Conservation (phyloP, 2,329 filamentous ascomycete genomes). For the Pseudogymnoascus destructans region DNA sequence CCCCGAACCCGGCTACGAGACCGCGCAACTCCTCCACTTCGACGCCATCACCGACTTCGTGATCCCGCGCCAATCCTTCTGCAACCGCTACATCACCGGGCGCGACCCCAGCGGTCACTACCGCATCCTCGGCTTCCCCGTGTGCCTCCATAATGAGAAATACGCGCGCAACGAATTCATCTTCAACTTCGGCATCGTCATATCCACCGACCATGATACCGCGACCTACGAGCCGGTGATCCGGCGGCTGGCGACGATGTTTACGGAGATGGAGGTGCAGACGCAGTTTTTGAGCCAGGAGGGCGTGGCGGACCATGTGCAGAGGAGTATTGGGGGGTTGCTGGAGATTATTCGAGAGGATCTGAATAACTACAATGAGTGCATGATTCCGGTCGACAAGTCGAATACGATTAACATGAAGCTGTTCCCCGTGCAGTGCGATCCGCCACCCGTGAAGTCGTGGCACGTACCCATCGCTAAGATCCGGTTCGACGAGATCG, state of each 20-base stretch:
- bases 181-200: constrained; percentile 88
- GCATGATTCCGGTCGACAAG: constrained; percentile 90
- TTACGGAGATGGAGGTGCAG: constrained; percentile 86
- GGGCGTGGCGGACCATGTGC: constrained; percentile 30
- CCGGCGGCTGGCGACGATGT: constrained; percentile 68
- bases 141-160: constrained; percentile 69
- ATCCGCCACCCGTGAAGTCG: constrained; percentile 63
- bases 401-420: constrained; percentile 93
- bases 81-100: constrained; percentile 77
- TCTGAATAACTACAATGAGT: constrained; percentile 92
- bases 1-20: constrained; percentile 32
- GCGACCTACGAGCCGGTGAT: constrained; percentile 75
- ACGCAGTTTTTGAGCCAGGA: constrained; percentile 61
- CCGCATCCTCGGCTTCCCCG: constrained; percentile 74
- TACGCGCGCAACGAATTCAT: constrained; percentile 94
- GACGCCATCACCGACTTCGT: constrained; percentile 80
- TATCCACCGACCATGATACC: constrained; percentile 58
- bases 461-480: constrained; percentile 83
- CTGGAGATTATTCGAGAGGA: constrained; percentile 74
- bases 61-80: constrained; percentile 88
- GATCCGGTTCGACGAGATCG: constrained; percentile 49
- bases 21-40: constrained; percentile 66
- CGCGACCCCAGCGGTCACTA: constrained; percentile 57
- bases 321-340: constrained; percentile 68
- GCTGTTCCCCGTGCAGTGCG: constrained; percentile 70